Percentiles rank a stretch among this genome's conserved stretches.
Conservation (phyloP, 768 basidiomycete species). For the Trametes villosa region DNA sequence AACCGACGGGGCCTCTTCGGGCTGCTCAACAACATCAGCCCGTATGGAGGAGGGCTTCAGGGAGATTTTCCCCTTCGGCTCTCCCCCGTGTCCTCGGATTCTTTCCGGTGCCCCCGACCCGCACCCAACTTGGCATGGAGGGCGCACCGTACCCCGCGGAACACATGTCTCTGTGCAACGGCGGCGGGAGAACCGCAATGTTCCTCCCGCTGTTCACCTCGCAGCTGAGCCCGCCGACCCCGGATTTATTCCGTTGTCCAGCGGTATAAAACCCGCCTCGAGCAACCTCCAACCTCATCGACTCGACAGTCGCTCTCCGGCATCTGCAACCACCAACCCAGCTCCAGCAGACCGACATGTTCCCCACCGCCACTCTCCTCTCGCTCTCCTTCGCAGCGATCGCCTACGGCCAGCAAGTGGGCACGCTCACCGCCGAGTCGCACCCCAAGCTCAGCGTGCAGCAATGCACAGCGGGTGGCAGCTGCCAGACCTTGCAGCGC, state of each 20-base stretch:
- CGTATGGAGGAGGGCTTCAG: neutral
- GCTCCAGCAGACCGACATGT: slow-evolving; percentile 30
- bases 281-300: slow-evolving; percentile 17
- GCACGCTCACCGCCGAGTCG: slow-evolving; percentile 50
- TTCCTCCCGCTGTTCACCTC: neutral
- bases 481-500: slow-evolving; percentile 41
- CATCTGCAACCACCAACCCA: slow-evolving; percentile 5
- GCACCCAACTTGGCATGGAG: neutral
- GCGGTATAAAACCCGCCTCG: slow-evolving; percentile 4
- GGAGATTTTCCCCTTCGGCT: neutral
- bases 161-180: neutral
- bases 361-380: slow-evolving; percentile 35
- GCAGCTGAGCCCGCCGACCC: neutral
- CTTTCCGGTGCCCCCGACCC: slow-evolving; percentile 5
- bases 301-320: slow-evolving; percentile 20
- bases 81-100: slow-evolving; percentile 5
- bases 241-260: slow-evolving; percentile 15
- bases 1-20: slow-evolving; percentile 17
- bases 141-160: neutral
- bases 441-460: slow-evolving; percentile 53
- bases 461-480: slow-evolving; percentile 50
- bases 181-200: slow-evolving; percentile 3
- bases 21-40: neutral
- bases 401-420: slow-evolving; percentile 55
- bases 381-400: slow-evolving; percentile 40